phyloP scores from a whole-genome alignment of 257 asterid species.

The Ajuga chamaepitys region DNA sequence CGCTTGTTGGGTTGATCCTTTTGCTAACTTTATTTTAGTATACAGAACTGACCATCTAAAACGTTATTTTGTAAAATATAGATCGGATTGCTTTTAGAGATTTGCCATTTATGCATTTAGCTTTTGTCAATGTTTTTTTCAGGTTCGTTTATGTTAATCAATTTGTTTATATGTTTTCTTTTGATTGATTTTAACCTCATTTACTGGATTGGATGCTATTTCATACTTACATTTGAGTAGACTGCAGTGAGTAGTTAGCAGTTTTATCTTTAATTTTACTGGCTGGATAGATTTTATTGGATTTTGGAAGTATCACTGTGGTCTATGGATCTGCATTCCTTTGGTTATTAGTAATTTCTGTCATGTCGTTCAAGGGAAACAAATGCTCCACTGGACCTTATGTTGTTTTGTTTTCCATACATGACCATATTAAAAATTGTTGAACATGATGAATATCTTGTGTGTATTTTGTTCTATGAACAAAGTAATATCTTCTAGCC shows the following conservation, averaged over 20 bases:
- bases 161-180: background rate
- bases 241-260: background rate
- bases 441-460: too few species aligned
- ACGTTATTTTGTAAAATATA: background rate
- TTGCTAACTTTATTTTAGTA: background rate
- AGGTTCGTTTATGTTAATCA: background rate
- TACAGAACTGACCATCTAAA: conserved; percentile 2
- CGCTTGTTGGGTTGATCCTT: conserved; percentile 12
- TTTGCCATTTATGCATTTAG: background rate
- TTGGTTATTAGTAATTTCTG: too few species aligned
- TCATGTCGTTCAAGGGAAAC: too few species aligned
- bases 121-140: background rate
- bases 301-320: background rate
- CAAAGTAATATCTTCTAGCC: too few species aligned
- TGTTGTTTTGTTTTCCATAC: too few species aligned
- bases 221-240: background rate
- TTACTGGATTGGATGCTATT: background rate
- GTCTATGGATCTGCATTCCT: too few species aligned
- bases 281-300: background rate
- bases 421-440: too few species aligned
- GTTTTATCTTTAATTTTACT: background rate
- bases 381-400: too few species aligned
- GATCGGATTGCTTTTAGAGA: conserved; percentile 10
- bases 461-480: too few species aligned
- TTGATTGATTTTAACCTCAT: background rate